Evolutionary conservation across 2,329 filamentous ascomycete genomes (phyloP).

Genomic region (Coniochaeta prunicola): DNA sequence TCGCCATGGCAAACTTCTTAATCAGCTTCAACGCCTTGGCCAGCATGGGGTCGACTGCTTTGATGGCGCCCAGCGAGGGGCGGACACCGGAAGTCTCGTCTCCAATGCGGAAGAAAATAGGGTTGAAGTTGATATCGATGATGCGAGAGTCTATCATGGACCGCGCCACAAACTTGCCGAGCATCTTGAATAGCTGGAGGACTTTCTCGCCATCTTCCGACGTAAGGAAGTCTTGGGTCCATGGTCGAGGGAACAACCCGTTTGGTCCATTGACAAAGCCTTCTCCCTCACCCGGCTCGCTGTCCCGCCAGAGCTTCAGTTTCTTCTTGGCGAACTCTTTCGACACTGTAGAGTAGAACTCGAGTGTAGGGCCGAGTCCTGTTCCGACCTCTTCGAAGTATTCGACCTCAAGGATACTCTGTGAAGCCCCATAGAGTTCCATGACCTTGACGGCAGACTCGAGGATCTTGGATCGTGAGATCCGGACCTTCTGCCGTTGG

Average conservation of each 20-base stretch:
- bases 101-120: constrained; percentile 93
- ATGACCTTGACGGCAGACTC: constrained; percentile 98
- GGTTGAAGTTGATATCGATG: constrained; percentile 95
- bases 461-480: constrained; percentile 87
- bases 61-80: constrained; percentile 83
- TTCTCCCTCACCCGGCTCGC: constrained; percentile 62
- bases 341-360: constrained; percentile 97
- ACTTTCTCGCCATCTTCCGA: constrained; percentile 81
- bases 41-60: constrained; percentile 78
- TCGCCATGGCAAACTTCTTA: constrained; percentile 77
- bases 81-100: constrained; percentile 61
- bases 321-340: constrained; percentile 97
- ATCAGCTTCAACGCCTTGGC: constrained; percentile 80
- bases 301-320: constrained; percentile 92
- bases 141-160: constrained; percentile 98
- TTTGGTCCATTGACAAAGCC: constrained; percentile 81
- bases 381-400: constrained; percentile 99
- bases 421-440: constrained; percentile 95
- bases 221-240: constrained; percentile 69
- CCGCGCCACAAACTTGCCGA: constrained; percentile 94
- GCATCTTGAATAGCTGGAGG: constrained; percentile 80
- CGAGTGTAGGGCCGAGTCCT: constrained; percentile 86
- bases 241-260: constrained; percentile 86
- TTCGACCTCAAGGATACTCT: constrained; percentile 92
- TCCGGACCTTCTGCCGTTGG: constrained; percentile 96